Base-by-base conservation (phyloP, 495 filamentous ascomycete species). In the Penicillium antarcticum region DNA sequence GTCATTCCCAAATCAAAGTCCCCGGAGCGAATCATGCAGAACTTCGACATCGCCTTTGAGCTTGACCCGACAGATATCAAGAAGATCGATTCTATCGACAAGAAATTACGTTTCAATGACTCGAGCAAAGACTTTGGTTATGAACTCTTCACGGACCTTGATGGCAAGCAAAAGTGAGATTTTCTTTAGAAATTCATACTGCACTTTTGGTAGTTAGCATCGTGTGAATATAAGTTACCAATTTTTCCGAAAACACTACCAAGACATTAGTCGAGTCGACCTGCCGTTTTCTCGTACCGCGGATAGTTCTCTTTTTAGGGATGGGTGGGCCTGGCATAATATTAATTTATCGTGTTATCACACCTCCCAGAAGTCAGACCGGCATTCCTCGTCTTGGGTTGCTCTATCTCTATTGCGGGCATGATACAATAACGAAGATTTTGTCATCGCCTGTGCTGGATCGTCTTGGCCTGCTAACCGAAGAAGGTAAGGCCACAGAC, bases 1-100 rank as follows among this genome's bases (percentile, higher is more conserved):
- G 83, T 89, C 5, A 76, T 89, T 41, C 82, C 84, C 0, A 91
- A 88, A 73, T 76, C 69, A 36, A 73, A 73, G 42, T 69, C 75
- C 0, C 68, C 71, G 0, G 63, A 60, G 43, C 60, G 80, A 11
- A 83, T 86, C 42, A 64, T 68, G 56, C 51, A 58, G 16, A 87
- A 86, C 52, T 45, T 85, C 10, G 79, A 76, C 19, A 77, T 72
- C 3, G 81, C 82, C 51, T 84, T 86, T 53, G 71, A 76, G 64
- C 57, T 86, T 1, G 49, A 57, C 1, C 49, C 56, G 0, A 57
- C 58, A 32, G 80, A 84, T 46, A 64, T 83, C 58, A 59, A 69
- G 55, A 69, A 65, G 51, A 78, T 83, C 52, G 70, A 67, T 16
- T 60, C 24, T 0, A 57, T 82, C 14, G 72, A 85, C 53, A 78